Evolutionary conservation across 345 rosid species (phyloP).

Genomic region (Lumnitzera littorea): DNA sequence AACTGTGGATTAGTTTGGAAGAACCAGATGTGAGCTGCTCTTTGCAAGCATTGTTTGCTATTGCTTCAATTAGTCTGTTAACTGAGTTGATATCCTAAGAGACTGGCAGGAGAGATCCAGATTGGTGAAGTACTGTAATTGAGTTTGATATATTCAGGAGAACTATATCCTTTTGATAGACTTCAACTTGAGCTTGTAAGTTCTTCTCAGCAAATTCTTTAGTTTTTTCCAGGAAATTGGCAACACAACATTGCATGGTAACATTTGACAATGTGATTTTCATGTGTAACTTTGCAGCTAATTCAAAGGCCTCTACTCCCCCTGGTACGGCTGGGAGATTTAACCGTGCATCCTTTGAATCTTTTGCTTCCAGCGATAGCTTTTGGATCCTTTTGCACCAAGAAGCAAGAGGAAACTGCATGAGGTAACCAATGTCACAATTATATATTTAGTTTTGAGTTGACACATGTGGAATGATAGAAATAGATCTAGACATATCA

Average conservation of each 20-base stretch:
- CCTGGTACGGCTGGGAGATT: conserved; percentile 56
- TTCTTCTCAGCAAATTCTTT: conserved; percentile 70
- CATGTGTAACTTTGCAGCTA: conserved; percentile 73
- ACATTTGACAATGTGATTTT: conserved; percentile 56
- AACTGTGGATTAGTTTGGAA: conserved; percentile 60
- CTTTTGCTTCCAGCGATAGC: conserved; percentile 52
- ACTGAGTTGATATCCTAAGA: conserved; percentile 67
- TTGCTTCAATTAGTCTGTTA: conserved; percentile 47
- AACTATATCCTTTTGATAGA: conserved; percentile 45
- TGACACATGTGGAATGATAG: too few species aligned
- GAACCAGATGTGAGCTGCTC: conserved; percentile 81
- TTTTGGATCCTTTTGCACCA: conserved; percentile 71
- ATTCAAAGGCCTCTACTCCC: conserved; percentile 71
- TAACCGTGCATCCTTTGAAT: conserved; percentile 45
- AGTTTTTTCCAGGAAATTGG: conserved; percentile 74
- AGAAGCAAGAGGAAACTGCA: conserved; percentile 81
- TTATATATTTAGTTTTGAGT: too few species aligned
- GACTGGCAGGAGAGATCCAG: conserved; percentile 53
- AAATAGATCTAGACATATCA: too few species aligned
- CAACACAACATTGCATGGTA: conserved; percentile 53
- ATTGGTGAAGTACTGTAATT: conserved; percentile 54
- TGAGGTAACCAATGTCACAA: background rate
- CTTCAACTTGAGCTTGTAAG: conserved; percentile 46
- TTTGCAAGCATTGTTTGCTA: conserved; percentile 71
- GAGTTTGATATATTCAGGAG: conserved; percentile 54